phyloP scores from a whole-genome alignment of 257 asterid species.

The Marsdenia floribunda region DNA sequence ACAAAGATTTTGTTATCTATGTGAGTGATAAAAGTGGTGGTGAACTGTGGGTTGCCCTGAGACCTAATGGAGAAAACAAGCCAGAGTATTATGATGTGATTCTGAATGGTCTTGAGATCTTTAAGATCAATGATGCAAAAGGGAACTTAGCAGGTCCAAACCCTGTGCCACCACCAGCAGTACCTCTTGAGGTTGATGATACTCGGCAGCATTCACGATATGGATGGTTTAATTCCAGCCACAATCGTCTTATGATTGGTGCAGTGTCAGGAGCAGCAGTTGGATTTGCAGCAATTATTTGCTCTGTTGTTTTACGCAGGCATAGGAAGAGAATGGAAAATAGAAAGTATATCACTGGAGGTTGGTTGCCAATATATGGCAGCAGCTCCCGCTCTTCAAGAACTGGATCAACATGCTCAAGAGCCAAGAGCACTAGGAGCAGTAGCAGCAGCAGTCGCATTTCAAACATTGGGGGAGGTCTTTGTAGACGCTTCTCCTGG shows the following conservation, averaged over 20 bases:
- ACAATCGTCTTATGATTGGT: constrained; percentile 21
- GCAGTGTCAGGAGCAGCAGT: constrained; percentile 30
- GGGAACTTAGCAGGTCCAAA: constrained; percentile 64
- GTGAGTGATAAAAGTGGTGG: constrained; percentile 26
- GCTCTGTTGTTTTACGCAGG: constrained; percentile 20
- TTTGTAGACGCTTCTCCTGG: constrained; percentile 56
- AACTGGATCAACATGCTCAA: constrained; percentile 20
- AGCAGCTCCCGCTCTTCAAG: constrained; percentile 33
- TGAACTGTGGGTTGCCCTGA: constrained; percentile 50
- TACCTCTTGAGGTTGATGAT: constrained; percentile 2
- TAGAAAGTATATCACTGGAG: constrained; percentile 13
- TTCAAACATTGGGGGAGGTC: constrained; percentile 39
- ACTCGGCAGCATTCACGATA: constrained; percentile 1
- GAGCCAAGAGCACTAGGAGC: constrained; percentile 16
- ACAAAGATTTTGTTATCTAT: constrained; percentile 47
- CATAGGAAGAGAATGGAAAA: constrained; percentile 5
- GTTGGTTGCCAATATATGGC: constrained; percentile 50
- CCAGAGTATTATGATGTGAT: constrained; percentile 52
- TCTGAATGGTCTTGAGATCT: constrained; percentile 76
- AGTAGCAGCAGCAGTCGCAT: constrained; percentile 35
- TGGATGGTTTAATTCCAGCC: constrained; percentile 21
- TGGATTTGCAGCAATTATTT: constrained; percentile 25
- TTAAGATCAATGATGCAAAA: constrained; percentile 46
- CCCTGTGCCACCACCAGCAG: constrained; percentile 32
- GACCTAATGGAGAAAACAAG: constrained; percentile 36